These are phyloP conservation scores for Artemisia annua DNA, from an alignment of 129 eudicot genomes.

Conservation along the genomic window DNA sequence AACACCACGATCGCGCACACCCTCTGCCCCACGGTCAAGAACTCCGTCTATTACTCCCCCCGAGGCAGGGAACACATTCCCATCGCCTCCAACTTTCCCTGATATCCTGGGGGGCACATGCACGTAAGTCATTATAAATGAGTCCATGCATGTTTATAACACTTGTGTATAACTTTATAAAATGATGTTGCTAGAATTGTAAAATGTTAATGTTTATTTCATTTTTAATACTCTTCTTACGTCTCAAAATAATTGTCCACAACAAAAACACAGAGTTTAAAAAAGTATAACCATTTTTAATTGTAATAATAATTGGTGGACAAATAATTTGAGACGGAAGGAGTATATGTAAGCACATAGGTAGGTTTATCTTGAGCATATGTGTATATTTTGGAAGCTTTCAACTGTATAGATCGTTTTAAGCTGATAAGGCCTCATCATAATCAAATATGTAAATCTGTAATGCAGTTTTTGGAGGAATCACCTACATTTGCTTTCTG, in stretches of 20 bases:
- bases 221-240: too few species aligned
- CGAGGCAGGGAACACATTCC: conserved; percentile 12
- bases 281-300: too few species aligned
- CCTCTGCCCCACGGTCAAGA: neutral
- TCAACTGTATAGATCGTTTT: neutral
- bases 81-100: conserved; percentile 57
- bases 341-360: neutral
- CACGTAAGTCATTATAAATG: conserved; percentile 49
- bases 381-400: neutral
- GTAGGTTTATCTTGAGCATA: neutral
- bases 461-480: conserved; percentile 65
- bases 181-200: too few species aligned
- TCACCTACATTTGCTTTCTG: conserved; percentile 56
- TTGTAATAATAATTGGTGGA: too few species aligned
- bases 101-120: conserved; percentile 51
- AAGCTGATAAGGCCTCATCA: too few species aligned
- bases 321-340: too few species aligned
- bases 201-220: too few species aligned
- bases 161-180: too few species aligned
- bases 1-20: neutral
- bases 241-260: too few species aligned
- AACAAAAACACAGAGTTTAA: too few species aligned
- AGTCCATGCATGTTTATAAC: neutral
- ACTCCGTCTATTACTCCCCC: conserved; percentile 18
- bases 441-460: too few species aligned